Percentiles rank a stretch among this genome's conserved stretches.
Conservation (phyloP, 495 filamentous ascomycete genomes). For the Alectoria sarmentosa region DNA sequence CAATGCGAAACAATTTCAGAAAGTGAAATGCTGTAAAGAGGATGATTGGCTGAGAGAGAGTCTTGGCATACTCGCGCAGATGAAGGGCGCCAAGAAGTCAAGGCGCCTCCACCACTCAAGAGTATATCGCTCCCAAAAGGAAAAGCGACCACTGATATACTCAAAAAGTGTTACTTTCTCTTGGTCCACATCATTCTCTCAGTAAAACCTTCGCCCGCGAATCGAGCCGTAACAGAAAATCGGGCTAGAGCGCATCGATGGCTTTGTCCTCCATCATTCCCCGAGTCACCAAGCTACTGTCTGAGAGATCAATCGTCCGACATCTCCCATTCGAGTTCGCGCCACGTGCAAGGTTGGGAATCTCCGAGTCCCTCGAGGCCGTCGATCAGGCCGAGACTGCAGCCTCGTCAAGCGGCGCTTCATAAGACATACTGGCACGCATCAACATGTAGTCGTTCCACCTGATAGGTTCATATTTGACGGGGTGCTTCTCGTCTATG, state of each 20-base stretch:
- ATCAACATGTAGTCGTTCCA: slow-evolving; percentile 40
- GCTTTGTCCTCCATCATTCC: background rate
- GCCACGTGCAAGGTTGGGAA: too few relatives aligned
- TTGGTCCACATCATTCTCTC: background rate
- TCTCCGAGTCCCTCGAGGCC: background rate
- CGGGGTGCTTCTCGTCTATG: slow-evolving; percentile 44
- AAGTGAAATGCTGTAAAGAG: background rate
- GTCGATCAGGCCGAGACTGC: slow-evolving; percentile 9
- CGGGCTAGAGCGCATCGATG: background rate
- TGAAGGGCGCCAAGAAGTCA: background rate
- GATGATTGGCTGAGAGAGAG: slow-evolving; percentile 4
- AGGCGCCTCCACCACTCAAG: background rate
- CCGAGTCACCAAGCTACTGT: background rate
- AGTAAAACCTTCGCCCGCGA: background rate
- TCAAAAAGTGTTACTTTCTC: background rate
- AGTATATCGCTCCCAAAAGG: background rate
- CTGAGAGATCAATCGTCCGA: background rate
- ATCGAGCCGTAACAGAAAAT: background rate
- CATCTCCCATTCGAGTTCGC: background rate
- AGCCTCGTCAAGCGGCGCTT: background rate
- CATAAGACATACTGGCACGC: slow-evolving; percentile 26
- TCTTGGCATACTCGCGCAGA: background rate
- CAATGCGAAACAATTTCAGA: background rate
- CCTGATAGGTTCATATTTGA: slow-evolving; percentile 50
- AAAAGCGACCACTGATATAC: background rate